Percentiles rank a stretch among this genome's conserved stretches.
Evolutionary conservation across 1,284 basidiomycete genomes (phyloP).

Genomic region (Naganishia albida): DNA sequence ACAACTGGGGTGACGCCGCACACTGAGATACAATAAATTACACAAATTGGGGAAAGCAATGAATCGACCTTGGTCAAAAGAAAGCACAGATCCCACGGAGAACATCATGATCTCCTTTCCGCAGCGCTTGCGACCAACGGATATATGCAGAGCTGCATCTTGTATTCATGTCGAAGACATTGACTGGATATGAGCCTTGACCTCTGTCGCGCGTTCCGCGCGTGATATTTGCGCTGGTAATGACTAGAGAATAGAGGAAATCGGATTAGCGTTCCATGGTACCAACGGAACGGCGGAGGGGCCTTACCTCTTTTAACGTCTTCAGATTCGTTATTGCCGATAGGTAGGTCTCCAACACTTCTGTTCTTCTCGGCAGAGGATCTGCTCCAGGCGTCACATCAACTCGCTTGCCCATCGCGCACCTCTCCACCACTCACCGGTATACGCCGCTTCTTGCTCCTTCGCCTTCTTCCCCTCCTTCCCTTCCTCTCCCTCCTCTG

Average conservation of each 20-base stretch:
- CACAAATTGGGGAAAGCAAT: too few relatives aligned
- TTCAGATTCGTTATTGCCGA: conserved; percentile 20
- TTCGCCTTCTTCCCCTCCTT: conserved; percentile 37
- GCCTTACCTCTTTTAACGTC: conserved; percentile 13
- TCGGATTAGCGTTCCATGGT: not conserved
- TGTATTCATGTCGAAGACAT: conserved; percentile 16
- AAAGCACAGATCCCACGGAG: too few relatives aligned
- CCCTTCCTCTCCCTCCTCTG: conserved; percentile 41
- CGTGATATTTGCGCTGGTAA: conserved; percentile 47
- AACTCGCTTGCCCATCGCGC: not conserved
- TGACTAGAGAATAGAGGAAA: conserved; percentile 40
- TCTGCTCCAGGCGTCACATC: not conserved
- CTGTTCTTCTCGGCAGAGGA: conserved; percentile 22
- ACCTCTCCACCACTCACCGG: conserved; percentile 29
- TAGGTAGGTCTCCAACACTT: conserved; percentile 22
- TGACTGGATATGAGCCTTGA: conserved; percentile 46
- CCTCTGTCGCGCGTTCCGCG: conserved; percentile 50
- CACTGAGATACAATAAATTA: too few relatives aligned
- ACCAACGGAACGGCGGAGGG: not conserved
- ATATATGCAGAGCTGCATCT: too few relatives aligned
- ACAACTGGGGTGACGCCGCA: not conserved
- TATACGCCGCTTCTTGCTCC: conserved; percentile 37
- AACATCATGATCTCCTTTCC: too few relatives aligned
- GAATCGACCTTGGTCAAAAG: too few relatives aligned
- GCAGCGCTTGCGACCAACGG: too few relatives aligned